Evolutionary conservation across 208 protist species (phyloP).

Genomic region (Acanthamoeba triangularis): DNA sequence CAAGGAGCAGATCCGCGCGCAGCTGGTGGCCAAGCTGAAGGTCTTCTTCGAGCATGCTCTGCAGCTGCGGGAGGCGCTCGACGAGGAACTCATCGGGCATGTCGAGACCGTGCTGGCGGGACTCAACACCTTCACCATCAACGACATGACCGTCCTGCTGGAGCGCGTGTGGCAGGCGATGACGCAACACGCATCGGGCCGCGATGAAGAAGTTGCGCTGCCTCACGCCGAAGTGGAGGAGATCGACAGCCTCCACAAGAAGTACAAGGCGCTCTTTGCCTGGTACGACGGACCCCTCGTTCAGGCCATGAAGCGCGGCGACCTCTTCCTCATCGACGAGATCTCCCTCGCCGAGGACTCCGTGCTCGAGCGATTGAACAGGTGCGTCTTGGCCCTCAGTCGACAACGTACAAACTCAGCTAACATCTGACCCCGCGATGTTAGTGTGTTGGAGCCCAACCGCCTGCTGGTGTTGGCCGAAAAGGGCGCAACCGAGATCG

Average conservation of each 20-base stretch:
- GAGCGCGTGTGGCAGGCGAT: not conserved
- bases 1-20: slow-evolving; percentile 70
- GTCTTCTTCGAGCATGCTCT: slow-evolving; percentile 29
- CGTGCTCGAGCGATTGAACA: slow-evolving; percentile 99
- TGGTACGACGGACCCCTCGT: slow-evolving; percentile 99
- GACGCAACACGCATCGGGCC: not conserved
- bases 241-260: slow-evolving; percentile 9
- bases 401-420: not conserved
- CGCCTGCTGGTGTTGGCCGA: slow-evolving; percentile 98
- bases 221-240: not conserved
- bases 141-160: not conserved
- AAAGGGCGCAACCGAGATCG: slow-evolving; percentile 94
- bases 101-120: not conserved
- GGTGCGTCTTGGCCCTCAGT: not conserved
- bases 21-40: slow-evolving; percentile 29
- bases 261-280: slow-evolving; percentile 95
- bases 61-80: not conserved
- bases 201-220: not conserved
- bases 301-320: slow-evolving; percentile 98
- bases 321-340: slow-evolving; percentile 99
- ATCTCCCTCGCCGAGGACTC: slow-evolving; percentile 99
- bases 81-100: not conserved
- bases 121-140: not conserved
- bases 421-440: not conserved
- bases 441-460: slow-evolving; percentile 98